These are phyloP conservation scores for Cornus florida DNA, from an alignment of 148 eudicot species.

Conservation along the genomic window DNA sequence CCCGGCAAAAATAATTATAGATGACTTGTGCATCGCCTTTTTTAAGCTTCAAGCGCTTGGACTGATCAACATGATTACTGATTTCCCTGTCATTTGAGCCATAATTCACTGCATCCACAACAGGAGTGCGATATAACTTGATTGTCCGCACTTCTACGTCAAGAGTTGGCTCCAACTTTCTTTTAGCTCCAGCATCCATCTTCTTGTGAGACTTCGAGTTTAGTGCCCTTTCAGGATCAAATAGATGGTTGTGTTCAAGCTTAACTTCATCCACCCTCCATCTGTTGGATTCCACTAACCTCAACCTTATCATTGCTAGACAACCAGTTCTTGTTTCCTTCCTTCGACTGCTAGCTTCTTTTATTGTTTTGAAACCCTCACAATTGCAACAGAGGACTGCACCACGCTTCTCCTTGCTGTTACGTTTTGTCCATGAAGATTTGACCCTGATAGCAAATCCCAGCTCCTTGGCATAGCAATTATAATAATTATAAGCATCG, in stretches of 20 bases:
- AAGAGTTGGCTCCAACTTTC: conserved; percentile 48
- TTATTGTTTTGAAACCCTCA: conserved; percentile 77
- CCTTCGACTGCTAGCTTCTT: conserved; percentile 62
- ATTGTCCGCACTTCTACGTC: conserved; percentile 77
- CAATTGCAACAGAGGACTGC: conserved; percentile 87
- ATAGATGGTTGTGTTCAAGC: conserved; percentile 81
- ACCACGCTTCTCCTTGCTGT: conserved; percentile 79
- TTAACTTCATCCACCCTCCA: conserved; percentile 89
- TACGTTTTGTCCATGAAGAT: conserved; percentile 82
- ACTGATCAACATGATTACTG: conserved; percentile 29
- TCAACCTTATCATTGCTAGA: conserved; percentile 79
- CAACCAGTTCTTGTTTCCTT: conserved; percentile 93
- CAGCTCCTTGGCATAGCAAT: conserved; percentile 62
- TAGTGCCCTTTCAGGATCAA: conserved; percentile 74
- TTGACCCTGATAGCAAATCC: conserved; percentile 80
- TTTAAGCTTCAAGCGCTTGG: conserved; percentile 50
- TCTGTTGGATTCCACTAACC: conserved; percentile 61
- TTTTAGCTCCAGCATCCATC: conserved; percentile 52
- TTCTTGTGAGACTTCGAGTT: conserved; percentile 76
- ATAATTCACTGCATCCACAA: conserved; percentile 38
- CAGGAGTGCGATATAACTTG: conserved; percentile 65
- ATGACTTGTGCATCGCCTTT: conserved; percentile 51
- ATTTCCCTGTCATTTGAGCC: conserved; percentile 37
- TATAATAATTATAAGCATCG: conserved; percentile 77
- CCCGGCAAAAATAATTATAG: conserved; percentile 45